These are phyloP conservation scores for Naganishia onofrii DNA, from an alignment of 768 basidiomycete genomes.

Conservation along the genomic window DNA sequence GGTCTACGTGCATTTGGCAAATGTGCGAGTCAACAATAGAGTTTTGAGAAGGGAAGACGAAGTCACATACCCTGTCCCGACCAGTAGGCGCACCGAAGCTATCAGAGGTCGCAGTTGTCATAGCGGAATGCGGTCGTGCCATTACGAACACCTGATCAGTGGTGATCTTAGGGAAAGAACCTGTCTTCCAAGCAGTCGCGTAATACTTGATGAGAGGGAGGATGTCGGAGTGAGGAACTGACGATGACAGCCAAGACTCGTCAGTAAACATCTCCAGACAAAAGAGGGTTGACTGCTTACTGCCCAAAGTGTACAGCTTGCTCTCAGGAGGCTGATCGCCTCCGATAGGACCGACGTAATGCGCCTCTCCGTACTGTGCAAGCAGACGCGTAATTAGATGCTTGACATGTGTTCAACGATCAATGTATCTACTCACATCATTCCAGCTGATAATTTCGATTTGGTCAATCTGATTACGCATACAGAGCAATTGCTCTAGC, in stretches of 20 bases:
- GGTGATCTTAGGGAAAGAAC: constrained; percentile 42
- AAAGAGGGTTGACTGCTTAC: not conserved
- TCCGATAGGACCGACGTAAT: constrained; percentile 46
- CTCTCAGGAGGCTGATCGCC: constrained; percentile 44
- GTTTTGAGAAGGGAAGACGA: no score
- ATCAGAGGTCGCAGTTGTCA: constrained; percentile 36
- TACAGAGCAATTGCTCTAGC: constrained; percentile 49
- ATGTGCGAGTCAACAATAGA: not conserved
- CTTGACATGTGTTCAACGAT: not conserved
- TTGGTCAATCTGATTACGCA: constrained; percentile 48
- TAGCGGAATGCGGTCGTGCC: constrained; percentile 48
- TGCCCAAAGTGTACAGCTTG: constrained; percentile 45
- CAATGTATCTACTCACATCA: constrained; percentile 35
- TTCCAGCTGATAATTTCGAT: constrained; percentile 54
- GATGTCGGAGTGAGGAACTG: constrained; percentile 24
- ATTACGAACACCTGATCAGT: constrained; percentile 45
- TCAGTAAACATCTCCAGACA: no score
- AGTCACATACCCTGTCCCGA: constrained; percentile 19
- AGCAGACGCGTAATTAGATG: not conserved
- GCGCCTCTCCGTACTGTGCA: constrained; percentile 47
- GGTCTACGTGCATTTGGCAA: not conserved
- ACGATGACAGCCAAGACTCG: no score
- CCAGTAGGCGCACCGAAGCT: constrained; percentile 18
- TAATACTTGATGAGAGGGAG: constrained; percentile 34
- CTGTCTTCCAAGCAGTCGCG: constrained; percentile 50